Evolutionary conservation across 495 filamentous ascomycete species (phyloP).

Genomic region (Thozetella sp.): DNA sequence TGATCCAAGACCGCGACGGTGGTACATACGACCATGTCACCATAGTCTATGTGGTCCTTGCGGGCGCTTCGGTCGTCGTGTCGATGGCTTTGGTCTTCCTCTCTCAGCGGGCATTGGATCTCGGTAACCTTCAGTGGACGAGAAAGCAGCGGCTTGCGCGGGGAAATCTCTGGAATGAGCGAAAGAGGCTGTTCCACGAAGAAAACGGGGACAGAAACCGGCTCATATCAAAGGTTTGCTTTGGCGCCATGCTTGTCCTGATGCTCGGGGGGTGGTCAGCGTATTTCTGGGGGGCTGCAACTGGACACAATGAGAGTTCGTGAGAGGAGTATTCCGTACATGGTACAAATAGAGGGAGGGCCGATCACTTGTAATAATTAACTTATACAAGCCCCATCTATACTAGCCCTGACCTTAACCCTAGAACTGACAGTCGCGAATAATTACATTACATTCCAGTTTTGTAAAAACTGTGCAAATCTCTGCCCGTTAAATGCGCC

Average conservation of each 20-base stretch:
- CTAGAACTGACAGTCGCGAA: too few relatives aligned
- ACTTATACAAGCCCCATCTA: too few relatives aligned
- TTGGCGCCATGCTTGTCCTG: slow-evolving; percentile 26
- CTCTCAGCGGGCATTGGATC: slow-evolving; percentile 15
- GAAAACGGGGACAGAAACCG: slow-evolving; percentile 24
- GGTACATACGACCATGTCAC: slow-evolving; percentile 39
- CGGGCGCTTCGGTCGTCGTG: slow-evolving; percentile 26
- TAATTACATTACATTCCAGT: too few relatives aligned
- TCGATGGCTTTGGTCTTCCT: slow-evolving; percentile 29
- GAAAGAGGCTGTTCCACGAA: slow-evolving; percentile 26
- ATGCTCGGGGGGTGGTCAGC: slow-evolving; percentile 39
- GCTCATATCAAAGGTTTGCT: slow-evolving; percentile 29
- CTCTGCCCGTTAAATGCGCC: too few relatives aligned
- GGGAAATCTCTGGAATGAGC: slow-evolving; percentile 29
- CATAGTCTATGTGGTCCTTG: slow-evolving; percentile 41
- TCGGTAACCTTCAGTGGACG: slow-evolving; percentile 39
- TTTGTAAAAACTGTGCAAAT: too few relatives aligned
- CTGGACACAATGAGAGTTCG: slow-evolving; percentile 27
- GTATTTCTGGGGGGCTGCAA: slow-evolving; percentile 47
- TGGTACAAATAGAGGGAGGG: too few relatives aligned
- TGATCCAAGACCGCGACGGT: slow-evolving; percentile 42
- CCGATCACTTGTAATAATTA: too few relatives aligned
- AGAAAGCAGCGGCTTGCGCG: slow-evolving; percentile 32
- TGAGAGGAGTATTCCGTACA: too few relatives aligned
- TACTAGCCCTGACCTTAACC: too few relatives aligned